Conservation (phyloP, 805 yeast species). For the Brettanomyces custersianus region DNA sequence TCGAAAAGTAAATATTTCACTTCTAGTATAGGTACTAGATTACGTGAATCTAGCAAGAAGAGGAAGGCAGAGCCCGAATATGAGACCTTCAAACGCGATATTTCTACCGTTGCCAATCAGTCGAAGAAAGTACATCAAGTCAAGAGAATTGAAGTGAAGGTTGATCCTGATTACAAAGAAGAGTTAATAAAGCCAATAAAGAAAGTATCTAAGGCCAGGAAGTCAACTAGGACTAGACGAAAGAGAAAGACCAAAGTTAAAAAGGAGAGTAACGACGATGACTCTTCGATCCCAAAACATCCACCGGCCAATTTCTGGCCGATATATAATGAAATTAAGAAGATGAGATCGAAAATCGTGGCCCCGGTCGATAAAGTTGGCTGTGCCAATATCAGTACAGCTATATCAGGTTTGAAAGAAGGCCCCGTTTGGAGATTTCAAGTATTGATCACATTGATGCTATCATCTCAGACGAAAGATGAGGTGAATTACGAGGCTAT, state of each 20-base stretch:
- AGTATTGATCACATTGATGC: conserved; percentile 69
- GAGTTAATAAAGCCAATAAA: neutral
- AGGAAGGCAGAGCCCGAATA: neutral
- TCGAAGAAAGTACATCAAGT: neutral
- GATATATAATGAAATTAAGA: conserved; percentile 50
- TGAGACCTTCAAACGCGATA: conserved; percentile 7
- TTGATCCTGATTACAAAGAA: conserved; percentile 7
- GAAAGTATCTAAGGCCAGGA: neutral
- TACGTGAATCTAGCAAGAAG: neutral
- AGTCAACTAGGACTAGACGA: neutral
- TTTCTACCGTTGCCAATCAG: conserved; percentile 1
- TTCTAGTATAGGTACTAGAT: neutral
- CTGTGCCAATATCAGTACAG: conserved; percentile 52
- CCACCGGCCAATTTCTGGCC: conserved; percentile 36
- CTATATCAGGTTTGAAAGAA: conserved; percentile 27
- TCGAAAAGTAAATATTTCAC: conserved; percentile 7
- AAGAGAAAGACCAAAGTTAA: conserved; percentile 7
- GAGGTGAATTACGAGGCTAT: conserved; percentile 74
- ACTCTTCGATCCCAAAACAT: conserved; percentile 7
- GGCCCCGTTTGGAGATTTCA: conserved; percentile 55
- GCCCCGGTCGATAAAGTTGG: conserved; percentile 91
- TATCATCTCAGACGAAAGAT: conserved; percentile 88
- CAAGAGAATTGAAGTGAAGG: conserved; percentile 5
- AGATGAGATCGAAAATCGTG: conserved; percentile 54
- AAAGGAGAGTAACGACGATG: conserved; percentile 1